Base-by-base conservation (phyloP, 2,329 filamentous ascomycete genomes). In the Scedosporium dehoogii region DNA sequence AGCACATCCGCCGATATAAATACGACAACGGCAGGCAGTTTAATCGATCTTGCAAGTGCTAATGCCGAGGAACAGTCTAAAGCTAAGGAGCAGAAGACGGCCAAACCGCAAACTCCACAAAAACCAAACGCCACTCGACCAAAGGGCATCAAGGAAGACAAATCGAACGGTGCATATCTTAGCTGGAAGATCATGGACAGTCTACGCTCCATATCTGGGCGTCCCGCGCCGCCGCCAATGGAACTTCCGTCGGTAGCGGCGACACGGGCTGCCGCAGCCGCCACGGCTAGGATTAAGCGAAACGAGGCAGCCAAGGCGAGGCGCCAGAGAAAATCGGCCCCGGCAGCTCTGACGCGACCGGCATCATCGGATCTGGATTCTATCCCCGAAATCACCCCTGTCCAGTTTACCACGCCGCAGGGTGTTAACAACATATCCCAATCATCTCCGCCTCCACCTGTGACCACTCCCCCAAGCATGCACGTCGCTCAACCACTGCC, bases 141-240 rank as follows among this genome's bases (percentile, higher is more conserved):
- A n/a, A 46, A 60, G 64, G 60, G 4, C 2, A 65, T 77, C 33
- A 77, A 78, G 5, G 79, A 81, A 60, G 76, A 79, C 63, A 79
- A 75, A 64, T 70, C 69, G 12, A 79, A 77, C 25, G 79, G 73
- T 0, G 79, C 78, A 0, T 79, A 78, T 64, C 74, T 78, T 64
- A 73, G 73, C 1, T 68, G 71, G 63, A 81, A 77, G 65, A 78
- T 81, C 44, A 63, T 76, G 53, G 65, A 70, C 7, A 72, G 75
- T 60, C 73, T 78, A 56, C 74, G 70, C 42, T 71, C 70, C 10
- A 74, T 78, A 59, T 72, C 73, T 14, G 70, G 71, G 7, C 41
- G 60, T 12, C 6, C 16, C 48, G 51, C 58, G 5, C 58, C 58
- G 10, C 58, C 58, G 38, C 58, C 44, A 6, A 60, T 60, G 58